Evolutionary conservation across 768 basidiomycete genomes (phyloP).

Genomic region (Lentinula aciculospora): DNA sequence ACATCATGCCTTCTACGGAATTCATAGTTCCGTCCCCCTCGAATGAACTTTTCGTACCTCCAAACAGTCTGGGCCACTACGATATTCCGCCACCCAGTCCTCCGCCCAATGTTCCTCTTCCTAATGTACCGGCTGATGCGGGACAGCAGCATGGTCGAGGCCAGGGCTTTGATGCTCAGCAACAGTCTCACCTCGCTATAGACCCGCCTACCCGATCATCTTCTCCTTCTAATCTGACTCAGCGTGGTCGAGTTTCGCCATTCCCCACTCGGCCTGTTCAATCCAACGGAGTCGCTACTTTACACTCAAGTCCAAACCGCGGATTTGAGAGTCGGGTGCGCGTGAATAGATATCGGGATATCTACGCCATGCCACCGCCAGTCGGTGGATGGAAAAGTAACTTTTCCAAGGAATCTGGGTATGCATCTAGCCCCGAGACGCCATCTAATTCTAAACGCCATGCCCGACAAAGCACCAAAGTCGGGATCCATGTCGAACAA

Average conservation of each 20-base stretch:
- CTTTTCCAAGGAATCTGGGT: background rate
- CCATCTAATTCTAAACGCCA: constrained; percentile 6
- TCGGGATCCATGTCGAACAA: constrained; percentile 11
- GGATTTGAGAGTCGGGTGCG: constrained; percentile 20
- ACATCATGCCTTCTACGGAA: constrained; percentile 6
- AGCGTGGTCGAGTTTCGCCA: constrained; percentile 44
- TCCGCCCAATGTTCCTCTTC: constrained; percentile 40
- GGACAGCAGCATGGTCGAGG: background rate
- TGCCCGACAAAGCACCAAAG: constrained; percentile 5
- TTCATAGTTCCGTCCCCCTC: constrained; percentile 11
- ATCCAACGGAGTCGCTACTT: constrained; percentile 11
- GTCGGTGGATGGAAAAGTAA: constrained; percentile 1
- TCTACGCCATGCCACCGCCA: constrained; percentile 21
- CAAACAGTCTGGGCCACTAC: constrained; percentile 6
- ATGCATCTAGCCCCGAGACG: background rate
- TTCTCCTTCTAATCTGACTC: constrained; percentile 9
- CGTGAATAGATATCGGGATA: constrained; percentile 23
- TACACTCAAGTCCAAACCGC: constrained; percentile 14
- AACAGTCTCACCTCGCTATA: background rate
- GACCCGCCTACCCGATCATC: background rate
- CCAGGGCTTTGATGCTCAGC: background rate
- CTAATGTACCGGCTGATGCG: constrained; percentile 21
- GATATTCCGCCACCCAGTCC: constrained; percentile 42
- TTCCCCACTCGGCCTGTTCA: constrained; percentile 45
- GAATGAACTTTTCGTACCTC: background rate